Percentiles rank a stretch among this genome's conserved stretches.
These are phyloP conservation scores for Phytophthora macrochlamydospora DNA, from an alignment of 352 stramenopile species.

Conservation along the genomic window DNA sequence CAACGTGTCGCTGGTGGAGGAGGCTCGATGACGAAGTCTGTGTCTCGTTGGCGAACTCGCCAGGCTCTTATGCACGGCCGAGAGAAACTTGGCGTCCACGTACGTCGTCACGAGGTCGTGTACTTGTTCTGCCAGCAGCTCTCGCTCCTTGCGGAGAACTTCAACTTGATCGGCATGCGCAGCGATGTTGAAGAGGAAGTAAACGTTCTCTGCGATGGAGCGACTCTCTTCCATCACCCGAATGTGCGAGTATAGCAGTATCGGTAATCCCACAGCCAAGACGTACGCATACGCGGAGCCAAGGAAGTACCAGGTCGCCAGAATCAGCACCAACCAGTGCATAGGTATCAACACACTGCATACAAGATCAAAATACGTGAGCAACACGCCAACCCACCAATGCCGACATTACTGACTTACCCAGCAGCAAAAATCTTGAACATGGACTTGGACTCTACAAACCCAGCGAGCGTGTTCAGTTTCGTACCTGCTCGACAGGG, in stretches of 20 bases:
- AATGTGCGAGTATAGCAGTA: conserved; percentile 82
- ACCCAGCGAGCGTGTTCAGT: conserved; percentile 70
- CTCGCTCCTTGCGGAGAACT: conserved; percentile 57
- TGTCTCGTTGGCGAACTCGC: conserved; percentile 39
- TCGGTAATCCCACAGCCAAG: conserved; percentile 55
- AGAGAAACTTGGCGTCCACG: conserved; percentile 64
- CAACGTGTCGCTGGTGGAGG: conserved; percentile 53
- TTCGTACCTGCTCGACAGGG: conserved; percentile 47
- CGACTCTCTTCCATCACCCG: conserved; percentile 78
- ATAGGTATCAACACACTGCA: conserved; percentile 66
- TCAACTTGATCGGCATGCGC: conserved; percentile 63
- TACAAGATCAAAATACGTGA: conserved; percentile 3
- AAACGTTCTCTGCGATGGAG: conserved; percentile 77
- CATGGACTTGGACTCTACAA: conserved; percentile 79
- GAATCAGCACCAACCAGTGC: conserved; percentile 70
- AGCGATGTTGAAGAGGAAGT: conserved; percentile 77
- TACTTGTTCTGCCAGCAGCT: conserved; percentile 57
- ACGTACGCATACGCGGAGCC: conserved; percentile 65
- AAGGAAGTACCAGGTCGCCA: conserved; percentile 57
- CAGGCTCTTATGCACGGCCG: conserved; percentile 57
- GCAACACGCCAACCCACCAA: background rate
- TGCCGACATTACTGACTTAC: conserved; percentile 29
- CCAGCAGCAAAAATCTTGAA: conserved; percentile 78
- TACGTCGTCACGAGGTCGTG: conserved; percentile 56
- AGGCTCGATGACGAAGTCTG: conserved; percentile 41